phyloP scores from a whole-genome alignment of 2,329 filamentous ascomycete species.

The Aspergillus nomiae region DNA sequence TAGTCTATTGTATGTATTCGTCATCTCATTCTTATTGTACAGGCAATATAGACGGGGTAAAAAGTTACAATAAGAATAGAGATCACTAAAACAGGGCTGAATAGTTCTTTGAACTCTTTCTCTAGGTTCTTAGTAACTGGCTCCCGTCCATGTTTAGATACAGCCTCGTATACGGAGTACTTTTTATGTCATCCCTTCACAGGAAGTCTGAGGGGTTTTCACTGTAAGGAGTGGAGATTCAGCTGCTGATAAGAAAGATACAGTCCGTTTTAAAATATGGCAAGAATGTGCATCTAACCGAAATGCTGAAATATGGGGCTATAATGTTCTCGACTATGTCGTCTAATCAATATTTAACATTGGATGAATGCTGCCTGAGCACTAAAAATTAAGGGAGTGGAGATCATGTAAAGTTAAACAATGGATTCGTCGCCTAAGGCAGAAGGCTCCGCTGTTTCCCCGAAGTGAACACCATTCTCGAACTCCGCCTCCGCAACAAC shows the following conservation, averaged over 20 bases:
- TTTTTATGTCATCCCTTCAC: background rate
- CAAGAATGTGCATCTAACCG: background rate
- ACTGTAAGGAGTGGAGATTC: background rate
- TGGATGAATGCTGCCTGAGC: background rate
- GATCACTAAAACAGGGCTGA: background rate
- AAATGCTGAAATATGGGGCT: background rate
- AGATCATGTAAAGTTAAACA: background rate
- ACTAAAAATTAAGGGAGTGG: background rate
- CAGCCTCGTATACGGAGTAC: background rate
- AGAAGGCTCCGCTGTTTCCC: background rate
- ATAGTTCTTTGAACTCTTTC: background rate
- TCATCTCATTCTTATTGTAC: background rate
- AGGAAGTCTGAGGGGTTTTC: background rate
- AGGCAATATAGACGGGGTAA: background rate
- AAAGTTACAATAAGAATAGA: background rate
- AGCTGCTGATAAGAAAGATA: background rate
- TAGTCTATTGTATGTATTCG: background rate
- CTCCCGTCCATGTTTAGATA: background rate
- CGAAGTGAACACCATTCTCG: conserved; percentile 1
- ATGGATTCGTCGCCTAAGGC: background rate
- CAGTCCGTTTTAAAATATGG: background rate
- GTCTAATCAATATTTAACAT: background rate
- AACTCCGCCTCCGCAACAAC: conserved; percentile 1
- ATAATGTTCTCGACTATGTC: background rate
- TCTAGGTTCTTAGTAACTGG: background rate